Evolutionary conservation across 164 flowering plant genomes (phyloP), one percentile per base, ranked within the genome.

Genomic region (Akebia trifoliata): DNA sequence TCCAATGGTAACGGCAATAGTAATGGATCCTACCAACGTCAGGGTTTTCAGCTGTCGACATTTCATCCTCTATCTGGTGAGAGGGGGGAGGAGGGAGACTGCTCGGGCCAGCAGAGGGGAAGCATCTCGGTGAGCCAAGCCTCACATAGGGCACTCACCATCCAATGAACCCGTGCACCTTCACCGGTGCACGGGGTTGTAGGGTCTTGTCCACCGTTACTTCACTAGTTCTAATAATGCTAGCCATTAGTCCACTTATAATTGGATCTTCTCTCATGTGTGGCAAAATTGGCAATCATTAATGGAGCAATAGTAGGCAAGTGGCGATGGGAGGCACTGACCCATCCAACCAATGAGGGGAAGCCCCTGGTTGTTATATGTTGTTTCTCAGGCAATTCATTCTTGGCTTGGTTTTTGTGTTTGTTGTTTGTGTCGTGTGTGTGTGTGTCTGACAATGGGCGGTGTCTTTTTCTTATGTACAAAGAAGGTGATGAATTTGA

Each of bases 81-180:
- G 15, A 78, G 74, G 32, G 67, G 61, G 15, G 82, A 76, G 45
- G 81, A 81, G 63, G 77, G 72, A 58, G 78, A 76, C 59, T 69
- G 73, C 62, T 70, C 77, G 21, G 72, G 70, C 53, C 81, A 80
- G 71, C 81, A 72, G 62, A 59, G 77, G 69, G 83, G 77, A 63
- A 78, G 78, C 71, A 69, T 82, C 25, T 57, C 69, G 5, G 63
- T 74, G 10, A 70, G 65, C 44, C 76, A 62, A 73, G 72, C 78
- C 57, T 62, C 72, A 24, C 83, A 81, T 50, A 65, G 83, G 75
- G 80, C 81, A 34, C 78, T 78, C 47, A 65, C 85, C 39, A 81
- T 82, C 58, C 73, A 82, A 66, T 81, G 78, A 74, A 38, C 61
- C 32, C 60, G 32, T 9, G 24, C 38, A 32, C 22, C 15, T 29